These are phyloP conservation scores for Irpex sp. DNA, from an alignment of 1,284 basidiomycete genomes.

Conservation along the genomic window DNA sequence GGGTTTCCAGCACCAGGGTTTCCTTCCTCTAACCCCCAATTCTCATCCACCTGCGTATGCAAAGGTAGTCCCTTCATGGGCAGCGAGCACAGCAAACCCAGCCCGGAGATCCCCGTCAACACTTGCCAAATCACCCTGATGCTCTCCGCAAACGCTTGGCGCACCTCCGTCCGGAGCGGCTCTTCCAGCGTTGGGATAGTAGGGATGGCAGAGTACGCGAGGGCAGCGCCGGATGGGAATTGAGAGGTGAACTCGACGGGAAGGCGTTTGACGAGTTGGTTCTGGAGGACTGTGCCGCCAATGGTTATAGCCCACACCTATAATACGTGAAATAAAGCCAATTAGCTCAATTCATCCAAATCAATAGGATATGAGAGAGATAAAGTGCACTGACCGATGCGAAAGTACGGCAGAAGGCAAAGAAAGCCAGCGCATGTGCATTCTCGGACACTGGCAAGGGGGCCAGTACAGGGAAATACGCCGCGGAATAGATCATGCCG, in stretches of 20 bases:
- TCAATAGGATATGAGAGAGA: neutral
- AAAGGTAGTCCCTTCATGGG: slow-evolving; percentile 16
- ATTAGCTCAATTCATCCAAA: neutral
- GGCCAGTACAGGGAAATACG: slow-evolving; percentile 37
- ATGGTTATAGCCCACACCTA: slow-evolving; percentile 37
- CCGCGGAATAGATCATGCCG: slow-evolving; percentile 31
- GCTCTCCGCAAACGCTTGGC: slow-evolving; percentile 24
- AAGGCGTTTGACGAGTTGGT: slow-evolving; percentile 28
- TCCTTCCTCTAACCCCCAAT: slow-evolving; percentile 9
- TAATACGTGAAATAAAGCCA: neutral
- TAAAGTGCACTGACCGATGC: slow-evolving; percentile 19
- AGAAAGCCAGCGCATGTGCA: slow-evolving; percentile 29
- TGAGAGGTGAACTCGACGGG: slow-evolving; percentile 25
- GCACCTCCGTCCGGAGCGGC: slow-evolving; percentile 24
- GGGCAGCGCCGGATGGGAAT: slow-evolving; percentile 26
- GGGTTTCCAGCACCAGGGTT: neutral
- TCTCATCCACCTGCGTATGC: slow-evolving; percentile 12
- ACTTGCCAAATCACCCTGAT: slow-evolving; percentile 25
- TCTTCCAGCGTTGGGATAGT: slow-evolving; percentile 26
- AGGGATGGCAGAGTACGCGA: slow-evolving; percentile 32
- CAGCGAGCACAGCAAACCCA: slow-evolving; percentile 15
- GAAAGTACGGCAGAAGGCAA: slow-evolving; percentile 31
- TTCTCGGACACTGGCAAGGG: slow-evolving; percentile 25
- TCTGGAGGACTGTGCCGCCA: slow-evolving; percentile 35
- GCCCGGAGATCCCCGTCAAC: slow-evolving; percentile 11